phyloP scores from a whole-genome alignment of 805 yeast genomes.

The Candida tibetensis region DNA sequence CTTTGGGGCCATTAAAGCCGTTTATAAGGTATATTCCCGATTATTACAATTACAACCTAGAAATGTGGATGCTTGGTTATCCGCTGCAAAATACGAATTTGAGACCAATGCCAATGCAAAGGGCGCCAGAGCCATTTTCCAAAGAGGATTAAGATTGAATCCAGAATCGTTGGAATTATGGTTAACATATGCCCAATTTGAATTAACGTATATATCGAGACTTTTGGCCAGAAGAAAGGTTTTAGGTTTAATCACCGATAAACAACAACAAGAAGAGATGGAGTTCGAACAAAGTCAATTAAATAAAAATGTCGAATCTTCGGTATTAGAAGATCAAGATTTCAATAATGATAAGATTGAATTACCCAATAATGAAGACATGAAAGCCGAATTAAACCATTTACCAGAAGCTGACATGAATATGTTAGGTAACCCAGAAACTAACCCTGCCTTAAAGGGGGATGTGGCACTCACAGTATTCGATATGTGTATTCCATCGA shows the following conservation, averaged over 20 bases:
- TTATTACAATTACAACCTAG: conserved; percentile 87
- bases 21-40: conserved; percentile 73
- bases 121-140: conserved; percentile 84
- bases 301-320: conserved; percentile 39
- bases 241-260: conserved; percentile 71
- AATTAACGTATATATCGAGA: conserved; percentile 80
- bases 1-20: conserved; percentile 65
- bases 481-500: conserved; percentile 34
- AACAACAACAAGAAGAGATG: conserved; percentile 56
- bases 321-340: conserved; percentile 22
- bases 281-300: conserved; percentile 27
- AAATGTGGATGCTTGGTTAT: conserved; percentile 85
- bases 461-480: conserved; percentile 44
- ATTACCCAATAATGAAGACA: conserved; percentile 51
- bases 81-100: conserved; percentile 92
- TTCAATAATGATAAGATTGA: conserved; percentile 40
- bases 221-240: conserved; percentile 80
- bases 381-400: conserved; percentile 62
- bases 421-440: conserved; percentile 81
- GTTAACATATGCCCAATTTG: conserved; percentile 85
- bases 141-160: conserved; percentile 81
- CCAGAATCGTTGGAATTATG: conserved; percentile 70
- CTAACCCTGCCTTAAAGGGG: conserved; percentile 67
- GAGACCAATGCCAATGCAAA: conserved; percentile 84
- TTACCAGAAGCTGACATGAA: conserved; percentile 86